Evolutionary conservation across 495 filamentous ascomycete species (phyloP), one percentile per base, ranked within the genome.

Genomic region (Penicillium psychrofluorescens): DNA sequence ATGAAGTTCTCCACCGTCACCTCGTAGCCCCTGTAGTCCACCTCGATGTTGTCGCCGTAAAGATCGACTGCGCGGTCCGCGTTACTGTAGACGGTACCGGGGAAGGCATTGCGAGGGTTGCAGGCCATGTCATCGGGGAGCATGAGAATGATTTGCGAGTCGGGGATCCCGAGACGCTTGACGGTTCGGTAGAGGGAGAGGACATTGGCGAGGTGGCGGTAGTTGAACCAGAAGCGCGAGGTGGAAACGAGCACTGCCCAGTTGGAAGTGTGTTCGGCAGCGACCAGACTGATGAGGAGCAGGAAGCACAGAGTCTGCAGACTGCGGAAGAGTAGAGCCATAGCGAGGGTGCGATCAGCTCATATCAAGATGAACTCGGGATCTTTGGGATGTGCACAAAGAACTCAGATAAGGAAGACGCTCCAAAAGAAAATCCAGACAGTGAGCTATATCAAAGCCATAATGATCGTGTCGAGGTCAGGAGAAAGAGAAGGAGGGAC

Each of bases 141-240:
- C 92, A 98, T 97, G 45, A 98, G 82, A 62, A 98, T 96, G 65
- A 98, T 98, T 59, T 98, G 94, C 13, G 89, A 95, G 65, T 98
- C 92, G 37, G 92, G 92, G 53, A 98, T 98, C 39, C 92, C 92
- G 34, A 98, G 83, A 13, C 92, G 86, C 71, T 98, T 98, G 43
- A 98, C 92, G 53, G 94, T 97, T 54, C 92, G 88, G 72, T 98
- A 98, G 40, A 98, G 79, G 40, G 92, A 96, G 40, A 98, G 83
- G 40, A 95, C 90, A 73, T 98, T 98, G 58, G 94, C 91, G 32
- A 98, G 81, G 59, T 98, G 92, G 35, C 92, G 86, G 70, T 98
- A 98, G 70, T 98, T 98, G 80, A 98, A 98, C 92, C 92, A 98
- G 74, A 98, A 98, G 44, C 92, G 85, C 7, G 94, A 97, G n/a